Percentiles rank a stretch among this genome's conserved stretches.
Conservation (phyloP, 176 grass and related monocot species). For the Miscanthus lutarioriparius region DNA sequence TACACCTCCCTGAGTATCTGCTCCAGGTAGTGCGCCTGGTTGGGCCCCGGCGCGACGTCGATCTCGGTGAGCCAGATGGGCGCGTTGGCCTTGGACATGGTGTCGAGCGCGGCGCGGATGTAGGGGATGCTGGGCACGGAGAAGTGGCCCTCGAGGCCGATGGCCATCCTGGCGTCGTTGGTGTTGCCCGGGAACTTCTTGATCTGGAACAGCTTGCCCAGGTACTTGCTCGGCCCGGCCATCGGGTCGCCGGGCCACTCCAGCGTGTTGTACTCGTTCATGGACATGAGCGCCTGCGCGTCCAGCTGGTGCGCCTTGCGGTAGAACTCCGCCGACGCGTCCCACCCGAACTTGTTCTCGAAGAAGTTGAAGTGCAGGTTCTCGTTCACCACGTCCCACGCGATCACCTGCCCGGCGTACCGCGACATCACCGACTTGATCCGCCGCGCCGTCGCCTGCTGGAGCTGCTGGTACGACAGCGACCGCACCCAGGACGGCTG, state of each 20-base stretch:
- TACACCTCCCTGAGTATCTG: conserved; percentile 75
- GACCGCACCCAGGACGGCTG: conserved; percentile 44
- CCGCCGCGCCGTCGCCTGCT: conserved; percentile 11
- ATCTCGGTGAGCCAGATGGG: conserved; percentile 96
- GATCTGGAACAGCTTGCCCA: conserved; percentile 67
- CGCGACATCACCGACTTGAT: conserved; percentile 61
- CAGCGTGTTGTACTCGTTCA: conserved; percentile 93
- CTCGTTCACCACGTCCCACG: conserved; percentile 96
- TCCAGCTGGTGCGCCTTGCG: conserved; percentile 56
- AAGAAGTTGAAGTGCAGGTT: conserved; percentile 78
- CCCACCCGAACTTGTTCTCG: conserved; percentile 52
- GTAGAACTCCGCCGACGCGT: conserved; percentile 65
- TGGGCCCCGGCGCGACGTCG: conserved; percentile 45
- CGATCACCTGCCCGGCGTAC: conserved; percentile 73
- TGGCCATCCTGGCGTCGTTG: conserved; percentile 55
- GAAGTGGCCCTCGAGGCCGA: conserved; percentile 85
- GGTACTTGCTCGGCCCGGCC: conserved; percentile 55
- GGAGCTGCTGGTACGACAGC: conserved; percentile 22
- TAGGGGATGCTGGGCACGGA: conserved; percentile 67
- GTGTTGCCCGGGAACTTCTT: conserved; percentile 34
- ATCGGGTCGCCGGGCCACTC: conserved; percentile 50
- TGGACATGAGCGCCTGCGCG: conserved; percentile 48
- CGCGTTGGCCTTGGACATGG: conserved; percentile 42
- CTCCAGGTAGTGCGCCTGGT: conserved; percentile 63
- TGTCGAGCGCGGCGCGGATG: conserved; percentile 70